Percentiles rank a stretch among this genome's conserved stretches.
Conservation (phyloP, 768 basidiomycete genomes). For the Tephrocybe sp. region DNA sequence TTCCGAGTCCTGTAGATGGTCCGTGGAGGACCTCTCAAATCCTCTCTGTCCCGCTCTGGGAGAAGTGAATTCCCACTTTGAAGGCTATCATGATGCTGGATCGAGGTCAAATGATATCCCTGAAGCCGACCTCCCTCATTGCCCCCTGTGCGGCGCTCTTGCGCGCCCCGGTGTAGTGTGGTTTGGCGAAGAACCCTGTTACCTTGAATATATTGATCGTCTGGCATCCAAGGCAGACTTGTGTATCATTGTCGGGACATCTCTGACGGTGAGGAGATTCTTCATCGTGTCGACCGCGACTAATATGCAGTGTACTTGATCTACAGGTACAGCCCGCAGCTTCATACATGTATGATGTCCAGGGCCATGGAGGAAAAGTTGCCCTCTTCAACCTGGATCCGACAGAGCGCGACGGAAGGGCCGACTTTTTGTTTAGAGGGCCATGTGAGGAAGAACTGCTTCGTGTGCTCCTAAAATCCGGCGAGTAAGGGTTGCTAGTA, state of each 20-base stretch:
- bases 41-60: slow-evolving; percentile 36
- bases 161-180: slow-evolving; percentile 57
- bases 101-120: slow-evolving; percentile 29
- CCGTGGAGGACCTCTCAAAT: slow-evolving; percentile 7
- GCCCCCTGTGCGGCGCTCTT: slow-evolving; percentile 41
- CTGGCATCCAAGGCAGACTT: slow-evolving; percentile 48
- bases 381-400: slow-evolving; percentile 38
- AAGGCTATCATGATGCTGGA: slow-evolving; percentile 5
- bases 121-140: slow-evolving; percentile 40
- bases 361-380: slow-evolving; percentile 31
- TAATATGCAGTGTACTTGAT: background rate
- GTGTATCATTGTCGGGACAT: slow-evolving; percentile 56
- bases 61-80: slow-evolving; percentile 26
- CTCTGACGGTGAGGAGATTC: slow-evolving; percentile 42
- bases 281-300: too few relatives aligned
- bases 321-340: slow-evolving; percentile 29
- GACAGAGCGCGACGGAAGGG: slow-evolving; percentile 21
- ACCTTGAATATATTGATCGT: slow-evolving; percentile 38
- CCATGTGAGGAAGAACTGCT: slow-evolving; percentile 9
- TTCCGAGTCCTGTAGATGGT: slow-evolving; percentile 30
- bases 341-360: slow-evolving; percentile 22
- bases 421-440: slow-evolving; percentile 31
- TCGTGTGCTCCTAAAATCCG: slow-evolving; percentile 3
- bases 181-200: slow-evolving; percentile 50
- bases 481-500: too few relatives aligned